Conservation (phyloP, 345 rosid species). For the rapeseed (Brassica napus) region DNA sequence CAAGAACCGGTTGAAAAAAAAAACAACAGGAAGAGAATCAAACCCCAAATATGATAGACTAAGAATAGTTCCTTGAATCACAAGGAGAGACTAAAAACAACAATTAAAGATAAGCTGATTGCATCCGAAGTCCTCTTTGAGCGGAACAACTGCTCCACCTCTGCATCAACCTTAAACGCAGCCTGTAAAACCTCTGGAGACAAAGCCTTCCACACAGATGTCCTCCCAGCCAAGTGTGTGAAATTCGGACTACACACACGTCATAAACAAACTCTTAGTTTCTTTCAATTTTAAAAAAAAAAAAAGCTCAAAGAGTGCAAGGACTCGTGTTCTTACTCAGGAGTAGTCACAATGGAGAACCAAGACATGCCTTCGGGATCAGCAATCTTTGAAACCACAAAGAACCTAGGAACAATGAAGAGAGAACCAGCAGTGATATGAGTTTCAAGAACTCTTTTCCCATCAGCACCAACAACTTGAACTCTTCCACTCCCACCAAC, state of each 20-base stretch:
- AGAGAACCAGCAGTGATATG: constrained; percentile 66
- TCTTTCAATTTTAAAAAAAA: constrained; percentile 44
- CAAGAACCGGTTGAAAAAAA: constrained; percentile 3
- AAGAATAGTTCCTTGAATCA: not conserved
- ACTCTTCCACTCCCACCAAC: constrained; percentile 75
- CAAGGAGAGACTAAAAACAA: not conserved
- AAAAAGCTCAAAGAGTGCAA: not conserved
- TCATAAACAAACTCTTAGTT: not conserved
- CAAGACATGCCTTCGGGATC: constrained; percentile 75
- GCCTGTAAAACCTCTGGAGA: constrained; percentile 82
- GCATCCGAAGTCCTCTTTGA: constrained; percentile 69
- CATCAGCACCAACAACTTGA: constrained; percentile 80
- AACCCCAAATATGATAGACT: not conserved
- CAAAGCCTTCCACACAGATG: constrained; percentile 75
- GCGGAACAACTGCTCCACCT: constrained; percentile 62
- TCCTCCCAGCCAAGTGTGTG: constrained; percentile 90
- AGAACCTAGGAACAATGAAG: constrained; percentile 90
- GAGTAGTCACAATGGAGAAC: constrained; percentile 93
- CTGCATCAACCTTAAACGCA: constrained; percentile 60
- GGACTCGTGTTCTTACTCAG: constrained; percentile 52
- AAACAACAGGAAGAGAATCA: not conserved
- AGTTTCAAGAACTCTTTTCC: constrained; percentile 69
- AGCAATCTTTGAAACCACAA: constrained; percentile 79
- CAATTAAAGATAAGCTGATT: constrained; percentile 29
- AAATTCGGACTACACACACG: constrained; percentile 67